Evolutionary conservation across 768 basidiomycete genomes (phyloP), one percentile per base, ranked within the genome.

Genomic region (Amanita rimosa): DNA sequence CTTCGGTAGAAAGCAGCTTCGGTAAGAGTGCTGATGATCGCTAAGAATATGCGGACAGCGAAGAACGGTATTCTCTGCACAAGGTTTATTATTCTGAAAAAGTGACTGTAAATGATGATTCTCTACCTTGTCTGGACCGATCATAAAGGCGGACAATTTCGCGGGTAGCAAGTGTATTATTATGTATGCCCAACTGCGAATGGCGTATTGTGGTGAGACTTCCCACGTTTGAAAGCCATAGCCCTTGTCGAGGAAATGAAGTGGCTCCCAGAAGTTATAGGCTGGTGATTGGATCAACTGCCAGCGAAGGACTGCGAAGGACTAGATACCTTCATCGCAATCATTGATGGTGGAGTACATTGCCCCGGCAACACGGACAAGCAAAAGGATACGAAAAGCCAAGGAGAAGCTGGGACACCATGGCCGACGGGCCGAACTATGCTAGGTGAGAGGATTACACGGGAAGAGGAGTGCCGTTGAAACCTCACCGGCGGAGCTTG

Each of bases 201-300:
- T 81, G n/a, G 93, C 81, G 60, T 83, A 96, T 46, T 74, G 68
- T 9, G 96, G 93, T 7, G 93, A 87, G 4, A 89, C 79, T 61
- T 99, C 96, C 96, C 96, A 99, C 0, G 96, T 98, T 66, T 98
- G 95, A 64, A 99, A 97, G 6, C 88, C 96, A 52, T 81, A 73
- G 21, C 90, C 91, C 49, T 81, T 69, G 51, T 83, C 78, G 49
- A 96, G 72, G 60, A 93, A 94, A 67, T 99, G 96, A 13, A 99
- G 68, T 16, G 96, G 96, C 60, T 98, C 96, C 91, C 91, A 98
- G 65, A 96, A 99, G 67, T 99, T 99, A 75, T 83, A 99, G 10
- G 96, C 96, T 99, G 46, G 43, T 19, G 47, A 44, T 39, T 43
- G 17, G 35, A 7, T 16, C 33, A 24, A 6, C n/a, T 46, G 21